Evolutionary conservation across 345 rosid genomes (phyloP).

Genomic region (Laguncularia racemosa): DNA sequence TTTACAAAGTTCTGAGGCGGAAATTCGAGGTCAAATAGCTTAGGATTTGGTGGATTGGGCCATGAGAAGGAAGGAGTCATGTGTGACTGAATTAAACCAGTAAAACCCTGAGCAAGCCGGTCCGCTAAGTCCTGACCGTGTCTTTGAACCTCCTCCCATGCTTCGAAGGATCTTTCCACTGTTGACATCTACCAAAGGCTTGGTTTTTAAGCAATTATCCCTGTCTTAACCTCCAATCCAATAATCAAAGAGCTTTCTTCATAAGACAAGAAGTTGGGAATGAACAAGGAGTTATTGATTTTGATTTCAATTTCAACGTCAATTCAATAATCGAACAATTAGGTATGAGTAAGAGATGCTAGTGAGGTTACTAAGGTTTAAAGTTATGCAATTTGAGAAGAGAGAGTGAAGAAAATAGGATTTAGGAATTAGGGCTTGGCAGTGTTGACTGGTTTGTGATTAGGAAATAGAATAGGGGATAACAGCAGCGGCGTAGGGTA

Average conservation of each 20-base stretch:
- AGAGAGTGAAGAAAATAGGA: too few relatives aligned
- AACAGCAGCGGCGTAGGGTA: neutral
- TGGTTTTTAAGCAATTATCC: too few relatives aligned
- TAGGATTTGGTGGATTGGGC: constrained; percentile 50
- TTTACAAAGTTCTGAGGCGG: constrained; percentile 34
- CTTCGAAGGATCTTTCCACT: constrained; percentile 82
- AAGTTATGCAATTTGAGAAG: too few relatives aligned
- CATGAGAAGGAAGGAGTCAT: constrained; percentile 61
- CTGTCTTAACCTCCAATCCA: neutral
- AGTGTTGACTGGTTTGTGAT: neutral
- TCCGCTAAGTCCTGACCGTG: constrained; percentile 94
- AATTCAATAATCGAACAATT: too few relatives aligned
- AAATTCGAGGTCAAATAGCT: constrained; percentile 68
- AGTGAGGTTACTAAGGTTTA: too few relatives aligned
- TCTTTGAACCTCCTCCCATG: constrained; percentile 96
- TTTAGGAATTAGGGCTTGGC: too few relatives aligned
- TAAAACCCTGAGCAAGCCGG: constrained; percentile 78
- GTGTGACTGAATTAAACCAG: constrained; percentile 69
- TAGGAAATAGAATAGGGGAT: neutral
- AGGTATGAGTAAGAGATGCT: too few relatives aligned
- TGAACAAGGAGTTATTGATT: too few relatives aligned
- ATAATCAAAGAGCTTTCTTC: neutral
- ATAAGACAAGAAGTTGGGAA: neutral
- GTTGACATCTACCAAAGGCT: constrained; percentile 37
- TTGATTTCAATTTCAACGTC: too few relatives aligned